phyloP scores from a whole-genome alignment of 495 filamentous ascomycete species.

The Neohortaea acidophila region DNA sequence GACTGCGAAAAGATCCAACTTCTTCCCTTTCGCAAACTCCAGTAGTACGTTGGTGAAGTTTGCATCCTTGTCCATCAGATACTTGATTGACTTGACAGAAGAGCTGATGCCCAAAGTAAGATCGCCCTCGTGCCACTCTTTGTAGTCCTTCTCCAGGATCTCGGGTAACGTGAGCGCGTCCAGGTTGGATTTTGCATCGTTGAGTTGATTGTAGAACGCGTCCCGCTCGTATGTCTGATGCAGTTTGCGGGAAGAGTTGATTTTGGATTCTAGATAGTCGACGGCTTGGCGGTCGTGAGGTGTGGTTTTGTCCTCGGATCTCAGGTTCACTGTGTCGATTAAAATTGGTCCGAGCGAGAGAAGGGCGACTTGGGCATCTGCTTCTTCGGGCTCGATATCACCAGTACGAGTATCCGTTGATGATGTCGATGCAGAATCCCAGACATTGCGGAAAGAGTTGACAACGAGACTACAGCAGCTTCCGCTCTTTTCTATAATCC shows the following conservation, averaged over 20 bases:
- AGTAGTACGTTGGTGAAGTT: conserved; percentile 24
- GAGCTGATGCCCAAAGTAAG: conserved; percentile 59
- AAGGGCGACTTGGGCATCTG: conserved; percentile 50
- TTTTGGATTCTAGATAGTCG: conserved; percentile 43
- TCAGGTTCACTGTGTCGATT: conserved; percentile 71
- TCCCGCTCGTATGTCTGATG: conserved; percentile 38
- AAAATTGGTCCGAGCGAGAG: conserved; percentile 69
- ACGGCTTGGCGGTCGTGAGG: conserved; percentile 49
- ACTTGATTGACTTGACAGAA: conserved; percentile 51
- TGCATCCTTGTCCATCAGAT: conserved; percentile 43
- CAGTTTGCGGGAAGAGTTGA: conserved; percentile 23
- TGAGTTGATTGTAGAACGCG: conserved; percentile 47
- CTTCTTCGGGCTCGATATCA: too few species aligned
- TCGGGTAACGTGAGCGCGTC: conserved; percentile 51
- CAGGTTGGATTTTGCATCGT: conserved; percentile 56
- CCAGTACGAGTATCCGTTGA: too few species aligned
- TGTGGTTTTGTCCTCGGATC: conserved; percentile 56
- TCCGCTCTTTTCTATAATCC: conserved; percentile 50
- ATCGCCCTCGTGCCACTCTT: conserved; percentile 56
- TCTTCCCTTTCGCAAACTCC: conserved; percentile 40
- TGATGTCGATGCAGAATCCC: conserved; percentile 32
- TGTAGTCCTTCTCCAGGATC: conserved; percentile 80
- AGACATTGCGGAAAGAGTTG: conserved; percentile 41
- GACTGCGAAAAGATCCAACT: conserved; percentile 51
- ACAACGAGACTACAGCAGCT: conserved; percentile 72